Percentiles rank a stretch among this genome's conserved stretches.
Conservation (phyloP, 768 basidiomycete genomes). For the Ramaria sp. region DNA sequence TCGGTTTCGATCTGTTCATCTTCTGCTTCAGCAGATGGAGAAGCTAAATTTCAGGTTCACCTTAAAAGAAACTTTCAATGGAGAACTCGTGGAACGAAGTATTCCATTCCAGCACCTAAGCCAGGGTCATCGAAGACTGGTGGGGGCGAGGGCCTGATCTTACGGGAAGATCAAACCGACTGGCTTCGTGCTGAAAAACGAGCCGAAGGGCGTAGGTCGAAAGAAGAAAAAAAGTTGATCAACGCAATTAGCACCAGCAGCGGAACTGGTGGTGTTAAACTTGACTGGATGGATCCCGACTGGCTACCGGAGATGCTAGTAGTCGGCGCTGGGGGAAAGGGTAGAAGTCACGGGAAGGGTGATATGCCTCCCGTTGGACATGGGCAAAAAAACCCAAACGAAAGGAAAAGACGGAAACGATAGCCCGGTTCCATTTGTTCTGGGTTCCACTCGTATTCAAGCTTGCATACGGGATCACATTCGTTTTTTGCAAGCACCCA, state of each 20-base stretch:
- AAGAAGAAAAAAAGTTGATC: conserved; percentile 69
- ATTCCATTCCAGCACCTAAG: conserved; percentile 85
- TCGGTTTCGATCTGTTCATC: conserved; percentile 79
- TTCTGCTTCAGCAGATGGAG: conserved; percentile 37
- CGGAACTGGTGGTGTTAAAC: conserved; percentile 36
- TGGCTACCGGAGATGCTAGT: conserved; percentile 79
- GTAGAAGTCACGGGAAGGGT: conserved; percentile 38
- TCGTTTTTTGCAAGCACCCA: background rate
- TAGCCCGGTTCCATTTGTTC: background rate
- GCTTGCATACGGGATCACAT: no score
- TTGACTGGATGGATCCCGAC: conserved; percentile 93
- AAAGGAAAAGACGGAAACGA: conserved; percentile 39
- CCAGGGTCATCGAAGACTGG: conserved; percentile 80
- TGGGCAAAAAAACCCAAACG: conserved; percentile 87
- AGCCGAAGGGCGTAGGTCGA: conserved; percentile 58
- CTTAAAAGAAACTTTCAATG: conserved; percentile 96
- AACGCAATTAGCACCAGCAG: conserved; percentile 39
- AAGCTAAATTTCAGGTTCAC: conserved; percentile 75
- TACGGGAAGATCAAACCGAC: conserved; percentile 88
- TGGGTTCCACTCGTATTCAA: background rate
- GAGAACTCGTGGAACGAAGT: conserved; percentile 81
- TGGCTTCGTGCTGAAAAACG: conserved; percentile 75
- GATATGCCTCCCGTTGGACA: conserved; percentile 75
- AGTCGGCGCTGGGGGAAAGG: conserved; percentile 59
- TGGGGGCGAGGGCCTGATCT: conserved; percentile 69